phyloP scores from a whole-genome alignment of 257 asterid genomes.

The Nicotiana noctiflora region DNA sequence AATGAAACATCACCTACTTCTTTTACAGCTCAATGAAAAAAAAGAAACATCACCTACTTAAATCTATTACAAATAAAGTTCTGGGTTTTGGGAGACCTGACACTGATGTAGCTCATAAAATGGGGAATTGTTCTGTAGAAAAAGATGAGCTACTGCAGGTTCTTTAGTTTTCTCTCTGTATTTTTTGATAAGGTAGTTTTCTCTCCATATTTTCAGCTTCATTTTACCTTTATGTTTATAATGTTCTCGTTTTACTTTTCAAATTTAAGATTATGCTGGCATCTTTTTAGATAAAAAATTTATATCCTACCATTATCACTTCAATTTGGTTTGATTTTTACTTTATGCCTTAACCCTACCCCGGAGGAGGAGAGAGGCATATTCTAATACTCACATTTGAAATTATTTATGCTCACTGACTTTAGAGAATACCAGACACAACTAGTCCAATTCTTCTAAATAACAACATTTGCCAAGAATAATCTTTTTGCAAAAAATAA shows the following conservation, averaged over 20 bases:
- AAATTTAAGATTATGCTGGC: background rate
- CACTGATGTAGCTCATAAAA: background rate
- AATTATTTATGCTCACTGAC: background rate
- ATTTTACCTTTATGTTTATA: background rate
- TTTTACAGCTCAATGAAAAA: no score
- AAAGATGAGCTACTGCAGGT: background rate
- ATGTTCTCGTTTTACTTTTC: background rate
- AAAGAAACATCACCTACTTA: background rate
- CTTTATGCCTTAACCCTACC: background rate
- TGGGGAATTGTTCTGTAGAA: background rate
- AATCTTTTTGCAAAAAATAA: background rate
- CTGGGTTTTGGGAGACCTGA: constrained; percentile 2
- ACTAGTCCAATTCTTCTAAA: background rate
- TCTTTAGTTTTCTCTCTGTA: background rate
- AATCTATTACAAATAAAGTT: background rate
- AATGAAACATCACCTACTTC: background rate
- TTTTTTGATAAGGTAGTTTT: background rate
- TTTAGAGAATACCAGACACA: background rate
- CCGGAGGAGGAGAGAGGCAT: no score
- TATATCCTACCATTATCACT: background rate
- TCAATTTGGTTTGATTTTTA: background rate
- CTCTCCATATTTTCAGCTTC: background rate
- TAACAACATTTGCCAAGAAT: background rate
- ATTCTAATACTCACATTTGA: background rate
- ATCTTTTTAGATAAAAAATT: background rate